These are phyloP conservation scores for Ambrosiella beaveri DNA, from an alignment of 2,329 filamentous ascomycete genomes.

Conservation along the genomic window DNA sequence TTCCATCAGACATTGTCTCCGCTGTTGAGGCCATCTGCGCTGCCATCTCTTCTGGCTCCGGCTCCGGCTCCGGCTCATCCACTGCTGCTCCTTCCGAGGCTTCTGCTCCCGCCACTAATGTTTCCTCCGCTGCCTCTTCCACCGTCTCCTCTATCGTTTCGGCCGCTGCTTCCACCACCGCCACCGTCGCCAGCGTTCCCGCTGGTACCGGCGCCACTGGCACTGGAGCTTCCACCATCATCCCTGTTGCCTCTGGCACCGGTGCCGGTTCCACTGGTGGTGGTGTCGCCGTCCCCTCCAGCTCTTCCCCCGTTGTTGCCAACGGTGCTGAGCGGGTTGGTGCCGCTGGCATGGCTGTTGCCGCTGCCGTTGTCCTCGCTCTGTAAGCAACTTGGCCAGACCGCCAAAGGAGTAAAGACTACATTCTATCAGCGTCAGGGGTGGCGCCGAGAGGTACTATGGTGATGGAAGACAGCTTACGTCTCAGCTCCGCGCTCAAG, in stretches of 20 bases:
- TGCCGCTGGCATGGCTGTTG: slow-evolving; percentile 17
- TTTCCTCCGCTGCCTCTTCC: slow-evolving; percentile 13
- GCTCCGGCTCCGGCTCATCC: slow-evolving; percentile 12
- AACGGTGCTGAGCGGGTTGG: slow-evolving; percentile 17
- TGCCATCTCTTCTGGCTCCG: slow-evolving; percentile 12
- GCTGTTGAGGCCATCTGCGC: slow-evolving; percentile 17
- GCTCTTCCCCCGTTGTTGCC: slow-evolving; percentile 14
- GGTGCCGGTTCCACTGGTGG: slow-evolving; percentile 8
- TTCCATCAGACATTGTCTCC: slow-evolving; percentile 16
- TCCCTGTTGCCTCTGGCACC: background rate
- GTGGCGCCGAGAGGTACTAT: background rate
- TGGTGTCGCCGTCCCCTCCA: slow-evolving; percentile 15
- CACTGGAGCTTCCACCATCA: background rate
- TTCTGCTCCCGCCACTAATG: no score
- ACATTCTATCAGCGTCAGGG: background rate
- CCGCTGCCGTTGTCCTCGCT: slow-evolving; percentile 19
- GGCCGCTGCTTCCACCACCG: background rate
- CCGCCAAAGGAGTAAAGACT: background rate
- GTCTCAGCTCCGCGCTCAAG: no score
- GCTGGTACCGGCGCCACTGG: background rate
- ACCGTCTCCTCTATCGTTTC: slow-evolving; percentile 12
- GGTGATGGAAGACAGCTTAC: background rate
- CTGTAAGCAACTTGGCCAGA: slow-evolving; percentile 16
- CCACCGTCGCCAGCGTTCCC: background rate
- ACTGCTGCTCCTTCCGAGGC: slow-evolving; percentile 10